Percentiles rank a stretch among this genome's conserved stretches.
Conservation (phyloP, 345 rosid genomes). For the Ailanthus altissimus region DNA sequence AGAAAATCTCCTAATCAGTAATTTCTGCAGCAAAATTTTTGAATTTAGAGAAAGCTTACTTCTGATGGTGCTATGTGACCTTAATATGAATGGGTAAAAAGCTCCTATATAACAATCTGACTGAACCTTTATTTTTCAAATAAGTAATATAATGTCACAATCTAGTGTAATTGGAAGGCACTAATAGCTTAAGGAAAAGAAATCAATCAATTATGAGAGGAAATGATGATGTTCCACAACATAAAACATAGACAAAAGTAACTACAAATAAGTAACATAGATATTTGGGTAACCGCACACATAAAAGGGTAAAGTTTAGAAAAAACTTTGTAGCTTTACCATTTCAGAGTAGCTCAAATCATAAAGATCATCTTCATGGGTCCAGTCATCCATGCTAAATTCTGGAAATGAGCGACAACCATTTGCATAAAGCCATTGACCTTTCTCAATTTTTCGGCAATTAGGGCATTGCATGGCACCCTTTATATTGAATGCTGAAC, state of each 20-base stretch:
- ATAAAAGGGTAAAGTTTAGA: slow-evolving; percentile 2
- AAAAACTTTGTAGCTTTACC: slow-evolving; percentile 43
- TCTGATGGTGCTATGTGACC: neutral
- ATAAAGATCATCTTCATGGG: slow-evolving; percentile 86
- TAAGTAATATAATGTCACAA: neutral
- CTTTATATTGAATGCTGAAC: slow-evolving; percentile 95
- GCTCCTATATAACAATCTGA: neutral
- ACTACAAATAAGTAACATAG: neutral
- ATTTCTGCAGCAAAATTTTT: neutral
- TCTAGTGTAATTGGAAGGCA: neutral
- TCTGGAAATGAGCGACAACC: slow-evolving; percentile 78
- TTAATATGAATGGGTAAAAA: neutral
- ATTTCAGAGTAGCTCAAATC: slow-evolving; percentile 80
- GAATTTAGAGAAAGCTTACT: neutral
- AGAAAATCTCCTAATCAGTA: neutral
- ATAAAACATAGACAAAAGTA: slow-evolving; percentile 5
- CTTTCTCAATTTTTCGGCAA: slow-evolving; percentile 96
- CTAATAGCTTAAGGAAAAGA: neutral
- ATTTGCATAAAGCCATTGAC: slow-evolving; percentile 95
- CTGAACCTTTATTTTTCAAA: neutral
- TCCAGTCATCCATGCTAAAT: slow-evolving; percentile 84
- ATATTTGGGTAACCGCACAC: neutral
- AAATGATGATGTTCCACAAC: neutral
- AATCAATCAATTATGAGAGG: too few relatives aligned
- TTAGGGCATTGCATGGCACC: slow-evolving; percentile 99